phyloP scores from a whole-genome alignment of 306 rosid species.

The Lablab purpureus region DNA sequence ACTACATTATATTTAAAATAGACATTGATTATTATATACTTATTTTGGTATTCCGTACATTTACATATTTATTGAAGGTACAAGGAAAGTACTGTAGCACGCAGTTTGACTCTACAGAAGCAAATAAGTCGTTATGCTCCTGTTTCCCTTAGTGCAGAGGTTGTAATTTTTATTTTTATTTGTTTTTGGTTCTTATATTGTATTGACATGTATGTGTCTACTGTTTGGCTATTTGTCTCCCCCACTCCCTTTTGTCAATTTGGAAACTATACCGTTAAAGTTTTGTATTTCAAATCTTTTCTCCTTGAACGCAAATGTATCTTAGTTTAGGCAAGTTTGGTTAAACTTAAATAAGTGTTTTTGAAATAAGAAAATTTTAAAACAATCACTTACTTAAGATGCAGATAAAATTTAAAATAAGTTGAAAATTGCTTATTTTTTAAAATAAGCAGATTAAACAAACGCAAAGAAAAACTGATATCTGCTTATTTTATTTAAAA shows the following conservation, averaged over 20 bases:
- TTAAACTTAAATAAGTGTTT: neutral
- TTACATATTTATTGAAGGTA: conserved; percentile 66
- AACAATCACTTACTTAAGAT: neutral
- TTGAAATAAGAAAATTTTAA: neutral
- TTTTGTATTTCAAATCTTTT: conserved; percentile 5
- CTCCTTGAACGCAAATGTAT: conserved; percentile 24
- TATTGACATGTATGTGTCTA: conserved; percentile 8
- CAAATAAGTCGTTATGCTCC: conserved; percentile 83
- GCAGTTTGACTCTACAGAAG: conserved; percentile 71
- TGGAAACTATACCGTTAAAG: neutral
- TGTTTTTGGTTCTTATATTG: conserved; percentile 36
- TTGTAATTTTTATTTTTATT: conserved; percentile 39
- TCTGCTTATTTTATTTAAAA: too few species aligned
- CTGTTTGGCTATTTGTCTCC: conserved; percentile 7
- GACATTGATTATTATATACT: conserved; percentile 42
- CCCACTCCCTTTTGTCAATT: neutral
- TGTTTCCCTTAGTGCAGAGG: conserved; percentile 79
- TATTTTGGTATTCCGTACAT: conserved; percentile 32
- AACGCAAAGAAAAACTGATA: too few species aligned
- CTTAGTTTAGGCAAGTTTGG: neutral
- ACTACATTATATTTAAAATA: conserved; percentile 2
- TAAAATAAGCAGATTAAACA: too few species aligned
- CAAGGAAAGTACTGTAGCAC: conserved; percentile 64
- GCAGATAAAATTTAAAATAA: neutral
- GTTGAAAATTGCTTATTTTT: too few species aligned